phyloP scores from a whole-genome alignment of 75 land plant species.

The Adiantum capillusveneris region DNA sequence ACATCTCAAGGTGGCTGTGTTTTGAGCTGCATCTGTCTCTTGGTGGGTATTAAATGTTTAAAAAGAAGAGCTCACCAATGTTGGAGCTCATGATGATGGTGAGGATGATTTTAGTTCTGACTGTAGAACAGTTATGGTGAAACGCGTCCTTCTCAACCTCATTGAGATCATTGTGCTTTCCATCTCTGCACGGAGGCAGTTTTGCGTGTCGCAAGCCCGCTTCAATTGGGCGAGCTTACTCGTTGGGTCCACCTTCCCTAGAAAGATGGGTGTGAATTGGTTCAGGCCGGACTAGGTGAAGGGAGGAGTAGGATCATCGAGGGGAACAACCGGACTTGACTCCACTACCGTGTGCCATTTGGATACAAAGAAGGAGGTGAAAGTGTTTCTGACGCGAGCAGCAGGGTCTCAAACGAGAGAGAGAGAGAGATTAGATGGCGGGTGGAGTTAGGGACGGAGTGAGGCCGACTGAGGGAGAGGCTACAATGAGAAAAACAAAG shows the following conservation, averaged over 20 bases:
- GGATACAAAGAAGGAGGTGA: slow-evolving; percentile 54
- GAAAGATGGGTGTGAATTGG: slow-evolving; percentile 87
- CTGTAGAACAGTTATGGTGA: no score
- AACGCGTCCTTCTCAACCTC: slow-evolving; percentile 97
- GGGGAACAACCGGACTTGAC: slow-evolving; percentile 85
- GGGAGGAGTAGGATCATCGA: slow-evolving; percentile 85
- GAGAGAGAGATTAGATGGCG: no score
- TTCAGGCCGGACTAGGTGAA: slow-evolving; percentile 99
- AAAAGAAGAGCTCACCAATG: no score
- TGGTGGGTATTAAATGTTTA: no score
- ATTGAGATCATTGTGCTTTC: slow-evolving; percentile 95
- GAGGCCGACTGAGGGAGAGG: no score
- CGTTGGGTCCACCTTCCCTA: slow-evolving; percentile 77
- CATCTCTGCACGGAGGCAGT: slow-evolving; percentile 96
- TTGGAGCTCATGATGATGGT: no score
- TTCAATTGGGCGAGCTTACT: slow-evolving; percentile 53
- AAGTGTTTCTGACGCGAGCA: slow-evolving; percentile 52
- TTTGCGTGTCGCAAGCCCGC: slow-evolving; percentile 89
- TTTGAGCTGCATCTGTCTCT: no score
- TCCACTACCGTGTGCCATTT: slow-evolving; percentile 60
- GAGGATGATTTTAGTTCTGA: no score
- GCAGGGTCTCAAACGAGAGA: slow-evolving; percentile 70
- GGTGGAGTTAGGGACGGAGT: no score
- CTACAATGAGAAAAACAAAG: no score
- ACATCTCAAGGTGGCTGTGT: no score